Evolutionary conservation across 768 basidiomycete genomes (phyloP).

Genomic region (Xerocomellus chrysenteron): DNA sequence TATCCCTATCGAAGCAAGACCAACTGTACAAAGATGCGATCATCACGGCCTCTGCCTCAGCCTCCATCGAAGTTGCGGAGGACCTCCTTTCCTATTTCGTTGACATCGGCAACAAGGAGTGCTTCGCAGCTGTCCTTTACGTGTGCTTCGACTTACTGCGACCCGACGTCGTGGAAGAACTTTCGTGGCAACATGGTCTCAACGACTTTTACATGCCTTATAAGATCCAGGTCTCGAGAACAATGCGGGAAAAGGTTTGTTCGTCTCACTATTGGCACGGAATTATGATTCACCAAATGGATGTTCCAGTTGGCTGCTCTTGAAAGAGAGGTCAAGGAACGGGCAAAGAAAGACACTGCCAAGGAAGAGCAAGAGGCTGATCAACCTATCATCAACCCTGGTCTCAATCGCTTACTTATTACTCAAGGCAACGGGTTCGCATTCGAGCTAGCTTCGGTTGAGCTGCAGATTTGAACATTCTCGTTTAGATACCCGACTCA

Average conservation of each 20-base stretch:
- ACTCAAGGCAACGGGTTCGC: slow-evolving; percentile 70
- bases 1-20: slow-evolving; percentile 92
- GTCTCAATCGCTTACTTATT: slow-evolving; percentile 59
- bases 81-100: slow-evolving; percentile 96
- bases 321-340: slow-evolving; percentile 88
- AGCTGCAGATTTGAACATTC: slow-evolving; percentile 5
- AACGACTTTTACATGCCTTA: slow-evolving; percentile 99
- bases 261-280: not conserved
- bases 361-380: slow-evolving; percentile 90
- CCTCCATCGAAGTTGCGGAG: slow-evolving; percentile 86
- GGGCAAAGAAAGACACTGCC: slow-evolving; percentile 79
- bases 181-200: slow-evolving; percentile 94
- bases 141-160: slow-evolving; percentile 95
- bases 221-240: slow-evolving; percentile 82
- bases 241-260: slow-evolving; percentile 69
- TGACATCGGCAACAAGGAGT: slow-evolving; percentile 98
- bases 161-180: slow-evolving; percentile 88
- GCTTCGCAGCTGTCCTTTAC: slow-evolving; percentile 87
- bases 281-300: slow-evolving; percentile 5
- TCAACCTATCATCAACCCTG: slow-evolving; percentile 86
- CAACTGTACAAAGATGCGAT: slow-evolving; percentile 97
- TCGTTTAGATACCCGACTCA: slow-evolving; percentile 56
- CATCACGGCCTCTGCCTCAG: slow-evolving; percentile 85
- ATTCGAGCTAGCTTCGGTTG: not conserved
- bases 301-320: slow-evolving; percentile 62